Evolutionary conservation across 1,284 basidiomycete genomes (phyloP).

Genomic region (Cryptococcus depauperatus): DNA sequence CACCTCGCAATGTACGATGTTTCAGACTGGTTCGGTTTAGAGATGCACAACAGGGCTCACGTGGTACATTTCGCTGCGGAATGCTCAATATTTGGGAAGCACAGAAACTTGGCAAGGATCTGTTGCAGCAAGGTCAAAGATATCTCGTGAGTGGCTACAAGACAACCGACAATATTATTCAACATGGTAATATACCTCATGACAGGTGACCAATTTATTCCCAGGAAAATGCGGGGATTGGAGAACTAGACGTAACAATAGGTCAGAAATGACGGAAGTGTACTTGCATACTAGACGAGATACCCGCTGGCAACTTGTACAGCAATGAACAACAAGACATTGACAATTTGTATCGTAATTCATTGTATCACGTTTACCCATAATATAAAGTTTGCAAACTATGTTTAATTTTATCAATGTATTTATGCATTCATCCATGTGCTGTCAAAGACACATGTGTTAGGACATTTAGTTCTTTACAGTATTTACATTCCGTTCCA

Average conservation of each 20-base stretch:
- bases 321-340: not conserved
- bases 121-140: slow-evolving; percentile 58
- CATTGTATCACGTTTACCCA: too few species aligned
- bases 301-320: slow-evolving; percentile 52
- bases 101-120: slow-evolving; percentile 51
- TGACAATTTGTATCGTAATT: too few species aligned
- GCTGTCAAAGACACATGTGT: too few species aligned
- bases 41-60: slow-evolving; percentile 56
- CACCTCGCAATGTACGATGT: slow-evolving; percentile 65
- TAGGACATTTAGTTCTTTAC: too few species aligned
- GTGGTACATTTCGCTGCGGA: slow-evolving; percentile 53
- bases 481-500: not conserved
- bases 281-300: slow-evolving; percentile 57
- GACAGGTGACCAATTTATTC: slow-evolving; percentile 56
- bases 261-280: slow-evolving; percentile 50
- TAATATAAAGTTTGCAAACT: not conserved
- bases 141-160: slow-evolving; percentile 55
- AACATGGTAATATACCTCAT: not conserved
- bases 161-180: too few species aligned
- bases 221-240: slow-evolving; percentile 56
- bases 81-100: slow-evolving; percentile 82
- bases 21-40: slow-evolving; percentile 70
- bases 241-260: slow-evolving; percentile 49
- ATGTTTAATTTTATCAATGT: slow-evolving; percentile 1
- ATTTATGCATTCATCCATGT: not conserved